These are phyloP conservation scores for Trichophyton schoenleinii DNA, from an alignment of 2,329 filamentous ascomycete genomes.

Conservation along the genomic window DNA sequence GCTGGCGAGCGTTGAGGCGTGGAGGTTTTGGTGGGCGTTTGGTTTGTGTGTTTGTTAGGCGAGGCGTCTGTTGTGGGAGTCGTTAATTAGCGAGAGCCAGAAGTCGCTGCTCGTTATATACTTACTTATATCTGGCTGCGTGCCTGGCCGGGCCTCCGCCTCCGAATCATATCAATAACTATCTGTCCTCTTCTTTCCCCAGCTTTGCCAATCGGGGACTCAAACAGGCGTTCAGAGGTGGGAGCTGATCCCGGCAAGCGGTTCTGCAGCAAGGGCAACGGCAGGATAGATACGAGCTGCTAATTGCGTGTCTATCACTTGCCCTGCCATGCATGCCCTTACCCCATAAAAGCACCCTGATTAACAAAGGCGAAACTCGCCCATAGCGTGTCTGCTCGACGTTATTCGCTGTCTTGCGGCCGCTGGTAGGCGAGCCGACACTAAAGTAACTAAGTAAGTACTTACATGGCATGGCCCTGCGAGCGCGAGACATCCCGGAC, in stretches of 20 bases:
- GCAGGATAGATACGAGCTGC: neutral
- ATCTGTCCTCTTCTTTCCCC: slow-evolving; percentile 2
- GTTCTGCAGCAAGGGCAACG: neutral
- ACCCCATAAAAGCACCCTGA: slow-evolving; percentile 2
- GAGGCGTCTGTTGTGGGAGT: neutral
- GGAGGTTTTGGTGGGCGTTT: too few relatives aligned
- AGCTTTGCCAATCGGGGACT: neutral
- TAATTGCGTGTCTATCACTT: neutral
- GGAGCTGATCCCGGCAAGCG: neutral
- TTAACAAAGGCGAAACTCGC: neutral
- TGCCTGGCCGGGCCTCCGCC: neutral
- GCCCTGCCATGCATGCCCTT: neutral
- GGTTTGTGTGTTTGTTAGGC: too few relatives aligned
- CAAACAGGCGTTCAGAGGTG: neutral
- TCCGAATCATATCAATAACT: neutral
- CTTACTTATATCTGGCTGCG: neutral
- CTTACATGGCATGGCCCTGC: neutral
- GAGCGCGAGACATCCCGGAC: neutral
- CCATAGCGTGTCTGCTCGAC: neutral
- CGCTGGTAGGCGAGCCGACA: slow-evolving; percentile 2
- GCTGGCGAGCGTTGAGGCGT: neutral
- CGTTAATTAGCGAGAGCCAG: neutral
- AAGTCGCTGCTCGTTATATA: neutral
- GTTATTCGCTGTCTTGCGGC: neutral
- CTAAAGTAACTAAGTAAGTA: neutral